These are phyloP conservation scores for Xylaria scruposa DNA, from an alignment of 495 filamentous ascomycete species.

Conservation along the genomic window DNA sequence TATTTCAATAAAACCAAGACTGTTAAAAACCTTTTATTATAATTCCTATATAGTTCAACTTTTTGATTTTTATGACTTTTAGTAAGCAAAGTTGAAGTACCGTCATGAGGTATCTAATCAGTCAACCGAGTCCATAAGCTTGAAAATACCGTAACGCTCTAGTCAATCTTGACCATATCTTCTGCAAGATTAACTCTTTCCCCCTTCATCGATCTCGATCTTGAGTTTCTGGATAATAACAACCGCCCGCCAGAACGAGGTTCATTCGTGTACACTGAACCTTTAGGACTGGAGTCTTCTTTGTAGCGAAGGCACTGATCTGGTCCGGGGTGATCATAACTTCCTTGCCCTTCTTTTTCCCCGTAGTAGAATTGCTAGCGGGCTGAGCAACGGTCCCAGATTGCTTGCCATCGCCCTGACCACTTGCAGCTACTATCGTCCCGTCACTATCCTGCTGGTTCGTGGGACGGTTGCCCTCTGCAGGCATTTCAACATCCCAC, in stretches of 20 bases:
- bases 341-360: slow-evolving; percentile 89
- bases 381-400: slow-evolving; percentile 37
- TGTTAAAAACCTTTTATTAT: no score
- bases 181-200: not conserved
- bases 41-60: no score
- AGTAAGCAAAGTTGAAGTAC: no score
- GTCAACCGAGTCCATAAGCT: not conserved
- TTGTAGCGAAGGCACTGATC: slow-evolving; percentile 90
- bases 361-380: slow-evolving; percentile 55
- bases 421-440: slow-evolving; percentile 51
- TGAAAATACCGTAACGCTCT: slow-evolving; percentile 19
- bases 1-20: no score
- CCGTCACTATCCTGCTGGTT: slow-evolving; percentile 45
- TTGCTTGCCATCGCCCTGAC: slow-evolving; percentile 62
- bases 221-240: slow-evolving; percentile 63
- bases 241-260: slow-evolving; percentile 84
- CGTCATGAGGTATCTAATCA: slow-evolving; percentile 23
- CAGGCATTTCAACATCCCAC: slow-evolving; percentile 82
- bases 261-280: slow-evolving; percentile 95
- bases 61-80: no score
- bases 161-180: not conserved
- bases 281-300: slow-evolving; percentile 94
- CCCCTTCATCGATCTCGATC: slow-evolving; percentile 31
- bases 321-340: slow-evolving; percentile 90
- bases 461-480: slow-evolving; percentile 49